Conservation (phyloP, 2,329 filamentous ascomycete species). For the Fusarium beomiforme region DNA sequence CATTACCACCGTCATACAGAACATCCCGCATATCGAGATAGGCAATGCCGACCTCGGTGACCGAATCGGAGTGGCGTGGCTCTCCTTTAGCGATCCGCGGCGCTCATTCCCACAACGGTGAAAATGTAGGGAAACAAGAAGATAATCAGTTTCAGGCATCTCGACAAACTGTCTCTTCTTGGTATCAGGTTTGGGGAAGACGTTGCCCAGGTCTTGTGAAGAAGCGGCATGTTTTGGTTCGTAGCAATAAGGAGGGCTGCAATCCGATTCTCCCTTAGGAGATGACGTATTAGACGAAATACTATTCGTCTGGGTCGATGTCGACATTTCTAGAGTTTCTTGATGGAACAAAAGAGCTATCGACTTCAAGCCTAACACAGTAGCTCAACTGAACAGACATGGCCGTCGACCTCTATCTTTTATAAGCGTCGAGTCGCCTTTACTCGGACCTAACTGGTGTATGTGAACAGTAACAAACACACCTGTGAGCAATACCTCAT, state of each 20-base stretch:
- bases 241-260: neutral
- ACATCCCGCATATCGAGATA: slow-evolving; percentile 26
- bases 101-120: slow-evolving; percentile 9
- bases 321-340: neutral
- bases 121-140: slow-evolving; percentile 18
- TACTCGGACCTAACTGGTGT: neutral
- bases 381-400: neutral
- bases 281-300: neutral
- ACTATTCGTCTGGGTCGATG: neutral
- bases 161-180: neutral
- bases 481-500: neutral
- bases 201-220: neutral
- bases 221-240: neutral
- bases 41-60: slow-evolving; percentile 15
- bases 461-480: neutral
- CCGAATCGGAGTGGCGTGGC: neutral
- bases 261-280: neutral
- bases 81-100: neutral
- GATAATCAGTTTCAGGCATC: slow-evolving; percentile 5
- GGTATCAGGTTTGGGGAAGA: neutral
- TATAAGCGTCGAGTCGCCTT: neutral
- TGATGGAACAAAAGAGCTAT: too few species aligned
- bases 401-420: neutral
- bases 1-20: neutral
- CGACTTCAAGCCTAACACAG: neutral